Evolutionary conservation across 371 early-diverging fungal genomes (phyloP).

Genomic region (Mucor velutinosus): DNA sequence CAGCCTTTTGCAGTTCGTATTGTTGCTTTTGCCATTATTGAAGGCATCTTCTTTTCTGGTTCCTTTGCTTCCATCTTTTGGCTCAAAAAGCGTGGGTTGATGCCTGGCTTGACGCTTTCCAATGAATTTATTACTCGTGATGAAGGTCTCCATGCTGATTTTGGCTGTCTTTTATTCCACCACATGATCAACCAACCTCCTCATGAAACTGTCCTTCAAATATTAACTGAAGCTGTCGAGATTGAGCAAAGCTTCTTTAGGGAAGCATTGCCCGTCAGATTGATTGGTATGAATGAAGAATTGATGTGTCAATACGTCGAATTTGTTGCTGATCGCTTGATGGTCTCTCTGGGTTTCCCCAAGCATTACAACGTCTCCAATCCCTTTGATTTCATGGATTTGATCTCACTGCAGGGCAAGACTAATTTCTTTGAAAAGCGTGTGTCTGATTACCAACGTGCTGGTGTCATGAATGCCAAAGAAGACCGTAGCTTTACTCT

Average conservation of each 20-base stretch:
- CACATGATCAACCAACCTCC: conserved; percentile 83
- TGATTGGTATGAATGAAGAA: conserved; percentile 98
- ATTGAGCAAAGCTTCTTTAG: conserved; percentile 97
- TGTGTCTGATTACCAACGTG: conserved; percentile 98
- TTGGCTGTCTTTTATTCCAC: conserved; percentile 97
- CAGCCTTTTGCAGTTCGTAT: conserved; percentile 93
- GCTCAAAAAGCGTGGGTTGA: conserved; percentile 99
- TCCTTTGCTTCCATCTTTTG: conserved; percentile 99
- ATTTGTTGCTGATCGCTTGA: conserved; percentile 98
- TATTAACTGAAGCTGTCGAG: conserved; percentile 92
- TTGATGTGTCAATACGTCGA: conserved; percentile 99
- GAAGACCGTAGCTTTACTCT: conserved; percentile 73
- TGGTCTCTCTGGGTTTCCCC: conserved; percentile 87
- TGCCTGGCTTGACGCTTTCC: conserved; percentile 99
- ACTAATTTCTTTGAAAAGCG: conserved; percentile 99
- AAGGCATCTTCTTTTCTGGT: conserved; percentile 99
- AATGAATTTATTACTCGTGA: conserved; percentile 99
- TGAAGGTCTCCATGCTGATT: conserved; percentile 99
- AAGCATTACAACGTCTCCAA: conserved; percentile 93
- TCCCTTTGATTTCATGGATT: conserved; percentile 99
- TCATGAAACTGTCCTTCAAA: conserved; percentile 66
- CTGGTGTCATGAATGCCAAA: conserved; percentile 84
- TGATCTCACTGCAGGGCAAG: conserved; percentile 99
- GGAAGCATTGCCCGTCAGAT: conserved; percentile 94
- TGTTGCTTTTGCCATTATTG: conserved; percentile 99